phyloP scores from a whole-genome alignment of 179 eudicot species.

The Silene coronaria region DNA sequence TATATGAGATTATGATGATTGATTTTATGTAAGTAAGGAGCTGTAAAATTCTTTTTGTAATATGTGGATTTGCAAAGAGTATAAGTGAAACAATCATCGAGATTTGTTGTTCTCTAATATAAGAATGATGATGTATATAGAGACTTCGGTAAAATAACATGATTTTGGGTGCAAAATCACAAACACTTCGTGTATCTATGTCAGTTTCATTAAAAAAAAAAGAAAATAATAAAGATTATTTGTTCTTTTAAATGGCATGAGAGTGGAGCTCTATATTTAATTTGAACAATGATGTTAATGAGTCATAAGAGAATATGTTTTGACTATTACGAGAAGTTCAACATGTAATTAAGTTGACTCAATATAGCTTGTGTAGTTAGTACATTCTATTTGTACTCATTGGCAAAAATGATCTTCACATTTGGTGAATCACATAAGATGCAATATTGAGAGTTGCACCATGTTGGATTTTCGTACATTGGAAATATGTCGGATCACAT shows the following conservation, averaged over 20 bases:
- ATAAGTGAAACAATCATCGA: too few relatives aligned
- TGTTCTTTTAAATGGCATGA: neutral
- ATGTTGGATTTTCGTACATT: neutral
- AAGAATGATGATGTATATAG: too few relatives aligned
- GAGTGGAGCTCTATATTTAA: neutral
- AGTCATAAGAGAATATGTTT: neutral
- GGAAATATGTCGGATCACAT: neutral
- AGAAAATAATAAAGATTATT: neutral
- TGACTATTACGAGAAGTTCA: neutral
- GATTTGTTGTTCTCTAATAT: too few relatives aligned
- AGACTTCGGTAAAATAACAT: too few relatives aligned
- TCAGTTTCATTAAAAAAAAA: too few relatives aligned
- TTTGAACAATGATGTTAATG: neutral
- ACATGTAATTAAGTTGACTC: neutral
- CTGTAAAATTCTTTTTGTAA: too few relatives aligned
- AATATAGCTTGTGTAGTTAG: neutral
- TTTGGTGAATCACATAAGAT: neutral
- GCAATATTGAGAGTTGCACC: neutral
- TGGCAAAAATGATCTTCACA: neutral
- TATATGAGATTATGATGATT: too few relatives aligned
- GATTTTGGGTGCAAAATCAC: too few relatives aligned
- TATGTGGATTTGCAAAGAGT: too few relatives aligned
- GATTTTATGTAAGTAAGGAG: too few relatives aligned
- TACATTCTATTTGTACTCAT: neutral
- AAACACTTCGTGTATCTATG: too few relatives aligned